phyloP scores from a whole-genome alignment of 306 rosid species.

The Begonia fuchsioides region DNA sequence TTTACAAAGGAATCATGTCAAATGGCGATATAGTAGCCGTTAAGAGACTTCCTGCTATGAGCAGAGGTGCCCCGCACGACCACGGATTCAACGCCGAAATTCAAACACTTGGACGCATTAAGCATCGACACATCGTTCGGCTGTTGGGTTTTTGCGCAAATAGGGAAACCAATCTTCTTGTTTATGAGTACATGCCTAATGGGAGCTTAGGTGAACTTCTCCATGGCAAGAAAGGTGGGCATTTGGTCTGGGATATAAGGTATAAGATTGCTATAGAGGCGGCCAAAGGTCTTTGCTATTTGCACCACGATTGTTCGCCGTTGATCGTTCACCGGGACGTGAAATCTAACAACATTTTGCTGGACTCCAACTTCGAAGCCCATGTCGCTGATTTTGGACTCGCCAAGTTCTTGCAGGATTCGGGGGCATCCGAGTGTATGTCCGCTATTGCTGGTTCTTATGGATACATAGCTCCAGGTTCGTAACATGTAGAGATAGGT shows the following conservation, averaged over 20 bases:
- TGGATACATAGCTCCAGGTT: slow-evolving; percentile 96
- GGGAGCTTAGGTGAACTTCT: slow-evolving; percentile 92
- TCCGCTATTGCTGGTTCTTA: slow-evolving; percentile 96
- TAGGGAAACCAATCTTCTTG: slow-evolving; percentile 81
- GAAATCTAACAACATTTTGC: slow-evolving; percentile 84
- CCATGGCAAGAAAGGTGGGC: slow-evolving; percentile 94
- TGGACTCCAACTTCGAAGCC: slow-evolving; percentile 68
- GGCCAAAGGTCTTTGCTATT: slow-evolving; percentile 89
- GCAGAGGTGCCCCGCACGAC: slow-evolving; percentile 78
- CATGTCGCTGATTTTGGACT: slow-evolving; percentile 96
- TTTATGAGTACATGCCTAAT: slow-evolving; percentile 90
- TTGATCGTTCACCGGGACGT: slow-evolving; percentile 80
- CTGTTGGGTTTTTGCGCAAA: slow-evolving; percentile 79
- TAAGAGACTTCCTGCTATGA: slow-evolving; percentile 81
- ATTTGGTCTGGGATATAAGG: slow-evolving; percentile 78
- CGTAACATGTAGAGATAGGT: too few relatives aligned
- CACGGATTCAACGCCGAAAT: slow-evolving; percentile 95
- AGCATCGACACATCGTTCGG: slow-evolving; percentile 84
- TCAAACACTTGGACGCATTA: slow-evolving; percentile 73
- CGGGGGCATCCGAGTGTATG: slow-evolving; percentile 95
- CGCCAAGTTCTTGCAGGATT: slow-evolving; percentile 88
- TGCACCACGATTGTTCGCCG: slow-evolving; percentile 89
- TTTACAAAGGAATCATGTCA: slow-evolving; percentile 70
- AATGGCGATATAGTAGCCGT: slow-evolving; percentile 70
- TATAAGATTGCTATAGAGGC: slow-evolving; percentile 79